Base-by-base conservation (phyloP, 2,329 filamentous ascomycete genomes). In the Cladosporium sphaerospermum region DNA sequence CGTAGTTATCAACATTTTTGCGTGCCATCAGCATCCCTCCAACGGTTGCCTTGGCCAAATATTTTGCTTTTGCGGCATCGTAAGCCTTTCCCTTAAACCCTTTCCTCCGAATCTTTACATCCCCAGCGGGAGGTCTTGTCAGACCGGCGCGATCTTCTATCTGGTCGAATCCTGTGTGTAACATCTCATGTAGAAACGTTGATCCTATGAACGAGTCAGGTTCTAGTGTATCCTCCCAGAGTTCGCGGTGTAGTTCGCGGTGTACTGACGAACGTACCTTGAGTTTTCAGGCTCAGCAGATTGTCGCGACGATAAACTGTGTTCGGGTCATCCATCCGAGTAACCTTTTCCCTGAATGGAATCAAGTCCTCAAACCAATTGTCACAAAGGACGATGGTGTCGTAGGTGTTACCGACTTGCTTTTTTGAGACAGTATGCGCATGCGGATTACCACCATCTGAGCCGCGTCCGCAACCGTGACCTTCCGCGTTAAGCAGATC, bases 1-100 rank as follows among this genome's bases (percentile, higher is more conserved):
- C 53, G 50, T 51, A 13, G 10, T 45, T 34, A 52, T 53, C 49
- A 32, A 49, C 54, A 42, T 50, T 43, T 45, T 52, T 41, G 45
- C 52, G 40, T 52, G 48, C 54, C 52, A 47, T 48, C 9, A 23
- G 18, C 19, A 14, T 34, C 39, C 36, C 14, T n/a, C 28, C 32
- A 23, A 14, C 6, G 11, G 4, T 7, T 5, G 23, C 10, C 37
- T 42, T 49, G 14, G 31, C 32, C 52, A 52, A 13, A 13, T 34
- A 34, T 13, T 34, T 34, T 13, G 33, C 33, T 13, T 34, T 34
- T 34, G 33, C 33, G 33, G 33, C 9, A 34, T 34, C 33, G 13
- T 34, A 34, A 13, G 33, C 33, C 33, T 34, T 34, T 9, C 16
- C 2, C 16, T 18, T 18, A 18, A 18, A 18, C 16, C 16, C 16